Conservation (phyloP, 768 basidiomycete species). For the Psilocybe sp. region DNA sequence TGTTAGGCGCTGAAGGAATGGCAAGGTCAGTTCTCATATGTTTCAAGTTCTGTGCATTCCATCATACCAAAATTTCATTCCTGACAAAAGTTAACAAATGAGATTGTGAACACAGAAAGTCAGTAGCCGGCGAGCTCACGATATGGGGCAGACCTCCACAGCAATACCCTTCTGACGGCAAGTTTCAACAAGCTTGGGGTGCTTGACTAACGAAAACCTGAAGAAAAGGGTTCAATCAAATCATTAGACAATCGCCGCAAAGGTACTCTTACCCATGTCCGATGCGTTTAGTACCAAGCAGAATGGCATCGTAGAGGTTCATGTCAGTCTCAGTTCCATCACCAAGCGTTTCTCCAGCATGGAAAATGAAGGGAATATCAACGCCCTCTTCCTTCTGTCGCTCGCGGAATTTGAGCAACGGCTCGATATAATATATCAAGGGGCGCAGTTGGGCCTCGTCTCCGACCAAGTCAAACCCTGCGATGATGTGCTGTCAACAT, state of each 20-base stretch:
- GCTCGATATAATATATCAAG: conserved; percentile 59
- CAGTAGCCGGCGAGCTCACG: conserved; percentile 43
- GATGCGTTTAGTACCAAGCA: conserved; percentile 76
- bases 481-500: not conserved
- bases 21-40: not conserved
- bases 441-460: conserved; percentile 62
- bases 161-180: conserved; percentile 64
- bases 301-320: conserved; percentile 77
- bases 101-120: conserved; percentile 1
- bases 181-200: conserved; percentile 67
- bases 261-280: conserved; percentile 62
- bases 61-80: conserved; percentile 67
- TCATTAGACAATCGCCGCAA: not conserved
- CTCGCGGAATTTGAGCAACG: conserved; percentile 55
- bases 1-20: conserved; percentile 53
- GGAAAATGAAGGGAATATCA: conserved; percentile 75
- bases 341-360: conserved; percentile 78
- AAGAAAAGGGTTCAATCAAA: not conserved
- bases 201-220: conserved; percentile 75
- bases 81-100: conserved; percentile 26
- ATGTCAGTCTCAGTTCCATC: conserved; percentile 69
- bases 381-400: conserved; percentile 55
- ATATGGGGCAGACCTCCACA: conserved; percentile 79
- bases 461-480: conserved; percentile 82
- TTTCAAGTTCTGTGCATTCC: not conserved